Conservation (phyloP, 2,329 filamentous ascomycete species). For the Cadophora malorum region DNA sequence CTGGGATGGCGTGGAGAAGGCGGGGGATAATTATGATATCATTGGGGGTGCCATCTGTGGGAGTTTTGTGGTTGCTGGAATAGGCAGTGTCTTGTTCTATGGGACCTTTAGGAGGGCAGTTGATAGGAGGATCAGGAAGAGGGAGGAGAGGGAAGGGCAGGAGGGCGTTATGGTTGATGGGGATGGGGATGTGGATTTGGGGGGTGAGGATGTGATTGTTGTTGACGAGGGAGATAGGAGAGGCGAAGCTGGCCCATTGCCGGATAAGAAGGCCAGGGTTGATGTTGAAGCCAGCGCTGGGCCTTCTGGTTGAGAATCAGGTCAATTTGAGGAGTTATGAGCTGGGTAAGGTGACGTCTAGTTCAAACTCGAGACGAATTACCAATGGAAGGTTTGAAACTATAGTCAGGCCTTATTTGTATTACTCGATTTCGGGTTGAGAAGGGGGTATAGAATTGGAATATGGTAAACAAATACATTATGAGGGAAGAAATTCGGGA, state of each 20-base stretch:
- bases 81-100: conserved; percentile 69
- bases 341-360: too few species aligned
- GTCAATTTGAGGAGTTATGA: too few species aligned
- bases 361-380: too few species aligned
- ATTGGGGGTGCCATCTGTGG: conserved; percentile 88
- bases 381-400: background rate
- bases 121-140: conserved; percentile 12
- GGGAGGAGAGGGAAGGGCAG: background rate
- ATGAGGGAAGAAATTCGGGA: background rate
- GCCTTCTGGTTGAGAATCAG: background rate
- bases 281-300: conserved; percentile 10
- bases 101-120: conserved; percentile 58
- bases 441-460: too few species aligned
- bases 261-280: conserved; percentile 8
- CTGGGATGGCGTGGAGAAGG: conserved; percentile 83
- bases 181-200: background rate
- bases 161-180: background rate
- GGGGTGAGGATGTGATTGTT: background rate
- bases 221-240: background rate
- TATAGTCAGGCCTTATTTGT: too few species aligned
- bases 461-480: background rate
- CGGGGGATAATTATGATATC: conserved; percentile 83
- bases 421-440: too few species aligned
- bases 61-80: conserved; percentile 79
- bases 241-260: background rate